phyloP scores from a whole-genome alignment of 805 yeast genomes.

The Gaillardinia entomophila region DNA sequence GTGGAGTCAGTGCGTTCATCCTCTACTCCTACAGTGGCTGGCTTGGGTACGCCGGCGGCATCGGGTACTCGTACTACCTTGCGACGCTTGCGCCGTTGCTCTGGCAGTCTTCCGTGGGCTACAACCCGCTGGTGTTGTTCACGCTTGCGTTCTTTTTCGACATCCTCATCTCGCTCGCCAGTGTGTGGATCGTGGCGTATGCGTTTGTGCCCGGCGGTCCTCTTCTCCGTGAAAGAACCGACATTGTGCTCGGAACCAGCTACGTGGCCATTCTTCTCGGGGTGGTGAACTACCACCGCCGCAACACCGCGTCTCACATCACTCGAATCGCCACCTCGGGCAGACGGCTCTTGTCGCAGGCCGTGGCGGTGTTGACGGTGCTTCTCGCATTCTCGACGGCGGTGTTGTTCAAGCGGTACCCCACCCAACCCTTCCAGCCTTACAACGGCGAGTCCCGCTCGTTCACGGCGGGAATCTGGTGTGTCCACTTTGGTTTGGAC shows the following conservation, averaged over 20 bases:
- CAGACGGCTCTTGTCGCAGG: conserved; percentile 13
- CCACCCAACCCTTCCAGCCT: conserved; percentile 61
- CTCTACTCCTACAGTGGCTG: conserved; percentile 56
- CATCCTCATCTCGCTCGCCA: conserved; percentile 61
- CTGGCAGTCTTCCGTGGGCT: conserved; percentile 51
- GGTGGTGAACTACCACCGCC: conserved; percentile 31
- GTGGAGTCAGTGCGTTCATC: conserved; percentile 45
- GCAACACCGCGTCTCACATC: conserved; percentile 16
- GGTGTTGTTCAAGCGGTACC: conserved; percentile 50
- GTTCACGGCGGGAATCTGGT: conserved; percentile 96
- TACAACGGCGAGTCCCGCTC: conserved; percentile 47
- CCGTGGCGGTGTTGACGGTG: conserved; percentile 32
- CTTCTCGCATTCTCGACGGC: conserved; percentile 49
- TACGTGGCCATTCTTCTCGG: conserved; percentile 51
- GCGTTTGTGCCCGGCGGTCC: conserved; percentile 97
- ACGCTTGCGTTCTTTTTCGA: conserved; percentile 43
- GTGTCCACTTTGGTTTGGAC: conserved; percentile 94
- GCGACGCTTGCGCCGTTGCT: conserved; percentile 55
- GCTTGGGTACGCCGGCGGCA: conserved; percentile 73
- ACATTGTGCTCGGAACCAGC: conserved; percentile 58
- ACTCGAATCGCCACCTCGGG: conserved; percentile 14
- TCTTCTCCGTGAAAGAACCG: conserved; percentile 81
- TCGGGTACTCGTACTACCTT: conserved; percentile 55
- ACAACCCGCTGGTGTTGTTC: conserved; percentile 52
- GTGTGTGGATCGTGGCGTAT: conserved; percentile 96